Evolutionary conservation across 176 grass and related monocot genomes (phyloP).

Genomic region (Luzula sylvatica): DNA sequence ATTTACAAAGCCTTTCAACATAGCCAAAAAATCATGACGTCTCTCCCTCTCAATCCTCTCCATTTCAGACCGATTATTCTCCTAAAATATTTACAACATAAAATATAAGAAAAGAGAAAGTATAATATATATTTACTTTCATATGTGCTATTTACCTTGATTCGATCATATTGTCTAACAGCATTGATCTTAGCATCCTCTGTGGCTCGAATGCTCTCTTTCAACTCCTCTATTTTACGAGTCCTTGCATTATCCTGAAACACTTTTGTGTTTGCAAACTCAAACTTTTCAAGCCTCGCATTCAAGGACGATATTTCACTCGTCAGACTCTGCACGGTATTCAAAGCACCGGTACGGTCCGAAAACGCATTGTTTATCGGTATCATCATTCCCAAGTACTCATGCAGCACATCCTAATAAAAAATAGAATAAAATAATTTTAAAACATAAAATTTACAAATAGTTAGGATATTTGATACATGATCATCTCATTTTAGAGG

Average conservation of each 20-base stretch:
- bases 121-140: slow-evolving; percentile 6
- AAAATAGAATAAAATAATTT: too few species aligned
- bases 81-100: slow-evolving; percentile 34
- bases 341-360: slow-evolving; percentile 61
- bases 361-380: slow-evolving; percentile 71
- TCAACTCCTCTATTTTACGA: slow-evolving; percentile 62
- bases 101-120: slow-evolving; percentile 17
- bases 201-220: slow-evolving; percentile 48
- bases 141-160: slow-evolving; percentile 56
- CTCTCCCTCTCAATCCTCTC: slow-evolving; percentile 70
- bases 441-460: too few species aligned
- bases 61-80: slow-evolving; percentile 77
- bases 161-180: slow-evolving; percentile 53
- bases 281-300: slow-evolving; percentile 43
- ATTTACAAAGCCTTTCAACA: slow-evolving; percentile 85
- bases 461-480: too few species aligned
- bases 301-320: slow-evolving; percentile 51
- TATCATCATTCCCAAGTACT: slow-evolving; percentile 67
- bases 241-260: slow-evolving; percentile 50
- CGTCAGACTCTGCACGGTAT: slow-evolving; percentile 53
- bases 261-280: slow-evolving; percentile 55
- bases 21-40: slow-evolving; percentile 42
- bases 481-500: too few species aligned
- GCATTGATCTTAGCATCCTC: slow-evolving; percentile 62
- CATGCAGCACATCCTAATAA: slow-evolving; percentile 58